Evolutionary conservation across 2,329 filamentous ascomycete genomes (phyloP), one percentile per base, ranked within the genome.

Genomic region (Clonostachys solani): DNA sequence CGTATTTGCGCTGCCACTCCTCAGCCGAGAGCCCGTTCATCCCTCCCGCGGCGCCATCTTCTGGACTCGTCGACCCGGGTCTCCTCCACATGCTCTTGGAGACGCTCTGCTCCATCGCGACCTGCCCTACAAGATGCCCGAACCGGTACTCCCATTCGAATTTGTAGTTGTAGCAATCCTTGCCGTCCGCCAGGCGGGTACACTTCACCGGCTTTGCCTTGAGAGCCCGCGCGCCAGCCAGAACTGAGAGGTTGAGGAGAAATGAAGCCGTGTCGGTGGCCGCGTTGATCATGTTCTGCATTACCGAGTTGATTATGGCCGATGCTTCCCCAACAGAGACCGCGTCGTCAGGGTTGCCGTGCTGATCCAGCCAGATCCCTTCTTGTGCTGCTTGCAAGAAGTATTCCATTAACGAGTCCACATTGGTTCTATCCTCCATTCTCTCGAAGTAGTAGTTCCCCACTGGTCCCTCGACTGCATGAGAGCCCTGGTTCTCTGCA

Each of bases 161-260:
- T 42, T 64, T 60, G 58, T 83, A 84, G 44, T 67, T 64, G 33
- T 67, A 72, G 36, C 67, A 58, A 13, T 68, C 68, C 3, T 65
- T 59, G 3, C 62, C 57, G 17, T 68, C 62, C n/a, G 75, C 72
- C 18, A 75, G 47, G 12, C 74, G 70, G 16, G 76, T 65, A 46
- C 65, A 65, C 42, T 67, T 58, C 18, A 64, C 66, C 17, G 66
- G 60, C 6, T 64, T 62, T 12, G 67, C 66, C 63, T 78, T 72
- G 43, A 84, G 65, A 29, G 75, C 61, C 43, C 66, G 71, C 5
- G 76, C 76, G 9, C 81, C 81, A 1, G 73, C 74, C 12, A 84
- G 66, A 5, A 78, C 78, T 0, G 80, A 73, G 6, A 84, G 60
- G 55, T 83, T 84, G 52, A 82, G 75, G 12, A 84, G 63, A 52